Evolutionary conservation across 352 stramenopile genomes (phyloP).

Genomic region (Pythium dissimile): DNA sequence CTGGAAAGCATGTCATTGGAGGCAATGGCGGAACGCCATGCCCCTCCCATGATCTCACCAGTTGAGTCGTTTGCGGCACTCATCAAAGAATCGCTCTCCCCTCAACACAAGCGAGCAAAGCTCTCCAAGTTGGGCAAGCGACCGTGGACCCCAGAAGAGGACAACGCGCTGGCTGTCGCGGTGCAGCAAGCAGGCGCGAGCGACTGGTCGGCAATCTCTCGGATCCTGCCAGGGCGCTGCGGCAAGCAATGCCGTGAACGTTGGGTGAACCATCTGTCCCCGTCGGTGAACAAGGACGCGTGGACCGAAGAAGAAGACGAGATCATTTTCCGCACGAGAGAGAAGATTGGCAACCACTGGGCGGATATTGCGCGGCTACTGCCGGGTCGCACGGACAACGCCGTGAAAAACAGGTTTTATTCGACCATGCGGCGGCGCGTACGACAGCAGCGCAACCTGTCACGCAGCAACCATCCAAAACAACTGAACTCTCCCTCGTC

Average conservation of each 20-base stretch:
- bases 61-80: constrained; percentile 30
- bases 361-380: constrained; percentile 95
- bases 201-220: constrained; percentile 93
- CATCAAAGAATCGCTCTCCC: constrained; percentile 49
- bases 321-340: constrained; percentile 71
- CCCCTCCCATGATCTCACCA: constrained; percentile 26
- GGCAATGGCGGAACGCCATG: constrained; percentile 18
- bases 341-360: constrained; percentile 95
- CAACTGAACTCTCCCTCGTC: not conserved
- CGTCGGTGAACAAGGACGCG: constrained; percentile 92
- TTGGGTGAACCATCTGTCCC: constrained; percentile 96
- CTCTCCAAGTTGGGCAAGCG: constrained; percentile 64
- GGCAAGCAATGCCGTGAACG: constrained; percentile 96
- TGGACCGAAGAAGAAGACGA: constrained; percentile 93
- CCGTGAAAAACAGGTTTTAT: constrained; percentile 96
- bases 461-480: not conserved
- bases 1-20: not conserved
- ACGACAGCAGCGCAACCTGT: constrained; percentile 45
- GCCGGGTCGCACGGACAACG: constrained; percentile 94
- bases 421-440: constrained; percentile 71
- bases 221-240: constrained; percentile 89
- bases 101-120: constrained; percentile 61
- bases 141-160: constrained; percentile 59
- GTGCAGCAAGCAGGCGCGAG: constrained; percentile 56
- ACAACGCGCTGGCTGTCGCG: constrained; percentile 46